Percentiles rank a stretch among this genome's conserved stretches.
Evolutionary conservation across 371 early-diverging fungal species (phyloP).

Genomic region (Funneliformis caledonium): DNA sequence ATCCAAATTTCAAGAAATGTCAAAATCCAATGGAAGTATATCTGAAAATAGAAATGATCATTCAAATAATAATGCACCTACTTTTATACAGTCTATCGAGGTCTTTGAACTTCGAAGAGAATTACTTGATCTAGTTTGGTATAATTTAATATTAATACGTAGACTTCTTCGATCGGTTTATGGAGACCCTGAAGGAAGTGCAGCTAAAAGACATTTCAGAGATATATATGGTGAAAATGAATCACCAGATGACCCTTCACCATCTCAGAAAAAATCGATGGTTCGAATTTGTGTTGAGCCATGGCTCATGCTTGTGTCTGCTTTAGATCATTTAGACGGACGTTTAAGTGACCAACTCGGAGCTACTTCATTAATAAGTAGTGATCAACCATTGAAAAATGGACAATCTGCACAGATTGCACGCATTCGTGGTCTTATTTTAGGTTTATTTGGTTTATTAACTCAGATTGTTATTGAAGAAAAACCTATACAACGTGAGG

Average conservation of each 20-base stretch:
- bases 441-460: slow-evolving; percentile 28
- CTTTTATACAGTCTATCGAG: neutral
- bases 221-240: slow-evolving; percentile 37
- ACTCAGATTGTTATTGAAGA: slow-evolving; percentile 30
- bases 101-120: slow-evolving; percentile 37
- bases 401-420: slow-evolving; percentile 37
- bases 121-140: slow-evolving; percentile 36
- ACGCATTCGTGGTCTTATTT: slow-evolving; percentile 38
- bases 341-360: slow-evolving; percentile 39
- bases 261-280: slow-evolving; percentile 41
- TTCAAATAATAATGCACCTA: neutral
- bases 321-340: slow-evolving; percentile 40
- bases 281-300: slow-evolving; percentile 34
- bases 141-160: slow-evolving; percentile 31
- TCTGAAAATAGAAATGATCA: slow-evolving; percentile 12
- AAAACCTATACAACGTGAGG: neutral
- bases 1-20: neutral
- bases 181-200: slow-evolving; percentile 22
- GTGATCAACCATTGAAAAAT: slow-evolving; percentile 25
- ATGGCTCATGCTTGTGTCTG: slow-evolving; percentile 37
- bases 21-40: neutral
- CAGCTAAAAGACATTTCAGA: slow-evolving; percentile 34
- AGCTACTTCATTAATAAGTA: slow-evolving; percentile 10
- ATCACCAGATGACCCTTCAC: slow-evolving; percentile 31
- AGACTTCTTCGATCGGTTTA: slow-evolving; percentile 30